Evolutionary conservation across 768 basidiomycete species (phyloP), one percentile per base, ranked within the genome.

Genomic region (Lentinula aciculospora): DNA sequence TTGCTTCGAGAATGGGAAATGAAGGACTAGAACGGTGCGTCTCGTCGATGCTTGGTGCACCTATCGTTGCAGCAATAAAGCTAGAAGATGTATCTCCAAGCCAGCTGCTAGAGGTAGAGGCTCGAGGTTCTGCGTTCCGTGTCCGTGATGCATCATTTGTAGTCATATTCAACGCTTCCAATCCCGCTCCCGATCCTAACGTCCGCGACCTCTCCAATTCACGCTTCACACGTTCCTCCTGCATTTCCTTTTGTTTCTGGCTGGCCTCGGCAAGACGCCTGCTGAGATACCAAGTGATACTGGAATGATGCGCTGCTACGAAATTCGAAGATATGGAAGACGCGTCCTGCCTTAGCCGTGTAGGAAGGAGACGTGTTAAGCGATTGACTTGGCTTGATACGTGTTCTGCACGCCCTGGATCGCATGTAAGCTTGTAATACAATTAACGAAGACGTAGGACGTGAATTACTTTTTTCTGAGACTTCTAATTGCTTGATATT

Each of bases 221-320:
- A 4, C 96, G 83, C 68, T 86, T 88, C 56, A 94, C 81, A 49
- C 97, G 86, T 69, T 96, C 93, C 70, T 98, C 96, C 71, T 99
- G 97, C 76, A 98, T 81, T 62, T 91, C 86, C 63, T 88, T 88
- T 63, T 96, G 88, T 15, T 68, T 77, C 65, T 92, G 85, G 63
- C 91, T 88, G 25, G 87, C 82, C 61, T 89, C 84, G 0, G 93
- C 81, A 36, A 99, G 79, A 37, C 89, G 82, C 51, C 88, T 80
- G 67, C 82, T 88, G 57, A 99, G 83, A 72, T 87, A 95, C 88
- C 94, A 94, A 12, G 92, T 91, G 62, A 99, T 83, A 65, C 89
- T 83, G n/a, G 92, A 81, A 65, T 92, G 92, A 69, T 99, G 97
- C 3, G 93, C 92, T n/a, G 92, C 87, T 63, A 90, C 78, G 65